A percentile compares a stretch with the other conserved stretches of the same genome.
phyloP scores from a whole-genome alignment of 768 basidiomycete species.

The Pulveroboletus sp. region DNA sequence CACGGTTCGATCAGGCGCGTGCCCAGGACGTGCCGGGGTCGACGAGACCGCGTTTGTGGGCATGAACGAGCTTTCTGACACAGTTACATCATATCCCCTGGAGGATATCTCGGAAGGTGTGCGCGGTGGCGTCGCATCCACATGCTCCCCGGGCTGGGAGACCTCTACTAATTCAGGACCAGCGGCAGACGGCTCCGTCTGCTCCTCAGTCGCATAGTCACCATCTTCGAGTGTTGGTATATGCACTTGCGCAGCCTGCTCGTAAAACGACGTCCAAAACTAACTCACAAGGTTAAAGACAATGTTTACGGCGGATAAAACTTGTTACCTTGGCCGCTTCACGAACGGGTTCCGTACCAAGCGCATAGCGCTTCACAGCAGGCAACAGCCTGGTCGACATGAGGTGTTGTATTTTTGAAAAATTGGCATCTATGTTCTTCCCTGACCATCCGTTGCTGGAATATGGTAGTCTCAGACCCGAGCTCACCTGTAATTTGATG shows the following conservation, averaged over 20 bases:
- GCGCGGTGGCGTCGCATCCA: constrained; percentile 11
- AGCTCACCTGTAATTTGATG: constrained; percentile 75
- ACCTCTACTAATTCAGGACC: constrained; percentile 14
- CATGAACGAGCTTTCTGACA: constrained; percentile 71
- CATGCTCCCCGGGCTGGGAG: constrained; percentile 11
- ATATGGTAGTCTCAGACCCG: not conserved
- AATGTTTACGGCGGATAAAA: not conserved
- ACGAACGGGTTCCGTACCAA: constrained; percentile 81
- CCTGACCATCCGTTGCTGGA: constrained; percentile 12
- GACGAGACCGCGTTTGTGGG: constrained; percentile 74
- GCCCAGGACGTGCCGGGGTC: constrained; percentile 56
- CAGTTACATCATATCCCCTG: constrained; percentile 37
- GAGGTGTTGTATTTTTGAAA: constrained; percentile 84
- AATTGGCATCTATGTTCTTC: constrained; percentile 90
- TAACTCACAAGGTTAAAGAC: constrained; percentile 25
- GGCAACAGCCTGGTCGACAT: constrained; percentile 81
- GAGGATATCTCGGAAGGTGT: constrained; percentile 3
- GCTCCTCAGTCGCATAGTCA: constrained; percentile 52
- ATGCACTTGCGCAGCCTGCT: constrained; percentile 85
- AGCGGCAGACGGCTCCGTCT: constrained; percentile 33
- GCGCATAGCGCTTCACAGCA: constrained; percentile 85
- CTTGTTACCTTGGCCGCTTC: constrained; percentile 82
- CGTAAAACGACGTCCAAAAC: constrained; percentile 98
- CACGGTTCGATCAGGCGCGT: constrained; percentile 35
- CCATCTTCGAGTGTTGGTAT: constrained; percentile 74